These are phyloP conservation scores for Cyclocybe aegerita DNA, from an alignment of 768 basidiomycete genomes.

Conservation along the genomic window DNA sequence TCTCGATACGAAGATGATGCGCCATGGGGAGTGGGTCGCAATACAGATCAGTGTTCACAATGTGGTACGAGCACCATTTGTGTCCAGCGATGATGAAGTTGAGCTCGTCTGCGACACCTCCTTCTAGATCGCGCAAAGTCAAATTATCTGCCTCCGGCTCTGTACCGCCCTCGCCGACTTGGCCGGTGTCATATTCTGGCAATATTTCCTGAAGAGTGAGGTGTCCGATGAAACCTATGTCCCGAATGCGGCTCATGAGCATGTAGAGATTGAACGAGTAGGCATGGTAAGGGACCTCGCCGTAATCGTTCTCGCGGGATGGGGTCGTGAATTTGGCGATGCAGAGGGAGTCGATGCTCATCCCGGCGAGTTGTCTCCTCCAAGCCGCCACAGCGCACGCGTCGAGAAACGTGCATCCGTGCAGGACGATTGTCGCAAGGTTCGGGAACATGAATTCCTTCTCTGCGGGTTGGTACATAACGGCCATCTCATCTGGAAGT, in stretches of 20 bases:
- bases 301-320: background rate
- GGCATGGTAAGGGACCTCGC: background rate
- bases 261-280: too few species aligned
- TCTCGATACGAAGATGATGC: constrained; percentile 5
- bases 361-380: background rate
- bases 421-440: background rate
- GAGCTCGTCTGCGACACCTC: background rate
- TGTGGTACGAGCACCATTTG: constrained; percentile 1
- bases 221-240: background rate
- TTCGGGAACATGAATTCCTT: background rate
- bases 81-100: background rate
- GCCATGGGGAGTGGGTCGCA: background rate
- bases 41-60: background rate
- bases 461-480: background rate
- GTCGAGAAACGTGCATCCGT: constrained; percentile 2
- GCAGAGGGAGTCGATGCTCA: constrained; percentile 5
- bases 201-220: background rate
- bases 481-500: too few species aligned
- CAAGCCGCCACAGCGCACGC: background rate
- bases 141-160: background rate
- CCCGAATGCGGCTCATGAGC: background rate
- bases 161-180: background rate
- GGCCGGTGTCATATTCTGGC: background rate
- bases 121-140: background rate
- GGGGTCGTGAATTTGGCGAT: background rate